These are phyloP conservation scores for Zizania palustris DNA, from an alignment of 202 grass and related monocot species.

Conservation along the genomic window DNA sequence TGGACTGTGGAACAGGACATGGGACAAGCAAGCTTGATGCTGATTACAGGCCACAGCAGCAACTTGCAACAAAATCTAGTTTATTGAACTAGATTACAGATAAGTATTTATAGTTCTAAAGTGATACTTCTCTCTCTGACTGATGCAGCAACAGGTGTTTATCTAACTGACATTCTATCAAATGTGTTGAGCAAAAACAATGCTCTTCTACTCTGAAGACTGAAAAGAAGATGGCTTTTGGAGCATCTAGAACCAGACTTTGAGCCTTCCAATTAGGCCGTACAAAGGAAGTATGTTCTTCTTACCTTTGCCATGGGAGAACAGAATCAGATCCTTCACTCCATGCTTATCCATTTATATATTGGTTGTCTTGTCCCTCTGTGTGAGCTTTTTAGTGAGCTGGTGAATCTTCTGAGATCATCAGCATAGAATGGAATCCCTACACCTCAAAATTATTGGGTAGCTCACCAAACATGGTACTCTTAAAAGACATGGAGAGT, in stretches of 20 bases:
- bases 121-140: not conserved
- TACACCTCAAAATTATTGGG: not conserved
- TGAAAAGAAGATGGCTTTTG: not conserved
- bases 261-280: conserved; percentile 24
- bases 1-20: not conserved
- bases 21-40: not conserved
- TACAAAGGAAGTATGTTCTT: conserved; percentile 13
- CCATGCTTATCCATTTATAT: conserved; percentile 30
- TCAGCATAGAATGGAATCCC: not conserved
- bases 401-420: not conserved
- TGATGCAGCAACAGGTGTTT: not conserved
- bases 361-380: conserved; percentile 12
- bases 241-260: conserved; percentile 17
- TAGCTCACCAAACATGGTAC: conserved; percentile 25
- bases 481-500: not conserved
- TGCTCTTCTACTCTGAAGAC: not conserved
- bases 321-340: conserved; percentile 33
- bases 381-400: conserved; percentile 15
- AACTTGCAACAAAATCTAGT: too few species aligned
- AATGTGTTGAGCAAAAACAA: not conserved
- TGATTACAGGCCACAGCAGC: not conserved
- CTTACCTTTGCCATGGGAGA: conserved; percentile 15
- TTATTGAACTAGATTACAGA: too few species aligned
- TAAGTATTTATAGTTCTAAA: not conserved
- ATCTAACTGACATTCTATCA: not conserved